Conservation (phyloP, 106 monocot species). For the Allium sativum region DNA sequence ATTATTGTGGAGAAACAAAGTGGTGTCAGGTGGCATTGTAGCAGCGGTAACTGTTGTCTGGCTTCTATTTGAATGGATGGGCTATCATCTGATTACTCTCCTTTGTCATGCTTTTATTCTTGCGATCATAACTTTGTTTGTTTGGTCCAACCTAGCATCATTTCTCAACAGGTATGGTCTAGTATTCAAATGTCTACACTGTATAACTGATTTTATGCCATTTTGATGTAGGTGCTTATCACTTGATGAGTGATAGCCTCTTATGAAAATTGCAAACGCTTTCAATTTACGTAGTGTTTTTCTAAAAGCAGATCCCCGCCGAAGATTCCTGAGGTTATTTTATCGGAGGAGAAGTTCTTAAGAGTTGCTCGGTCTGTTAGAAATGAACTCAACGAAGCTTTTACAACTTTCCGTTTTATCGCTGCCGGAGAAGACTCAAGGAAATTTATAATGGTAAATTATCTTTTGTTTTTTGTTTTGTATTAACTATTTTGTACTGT, state of each 20-base stretch:
- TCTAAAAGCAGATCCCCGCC: constrained; percentile 25
- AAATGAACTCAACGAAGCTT: constrained; percentile 48
- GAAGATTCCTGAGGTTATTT: constrained; percentile 41
- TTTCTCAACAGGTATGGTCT: constrained; percentile 48
- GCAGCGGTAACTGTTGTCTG: constrained; percentile 50
- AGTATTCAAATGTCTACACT: no score
- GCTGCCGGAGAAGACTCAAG: constrained; percentile 34
- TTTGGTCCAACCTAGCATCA: constrained; percentile 51
- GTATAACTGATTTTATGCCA: no score
- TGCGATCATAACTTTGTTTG: constrained; percentile 29
- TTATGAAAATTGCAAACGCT: no score
- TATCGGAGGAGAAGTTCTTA: constrained; percentile 36
- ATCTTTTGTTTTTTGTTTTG: neutral
- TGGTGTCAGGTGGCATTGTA: constrained; percentile 42
- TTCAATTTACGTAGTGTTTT: neutral
- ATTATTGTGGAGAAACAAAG: constrained; percentile 66
- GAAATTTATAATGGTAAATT: constrained; percentile 19
- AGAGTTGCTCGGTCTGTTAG: constrained; percentile 24
- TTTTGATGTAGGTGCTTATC: no score
- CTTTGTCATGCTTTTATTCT: constrained; percentile 54
- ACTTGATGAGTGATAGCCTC: no score
- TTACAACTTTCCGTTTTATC: constrained; percentile 29
- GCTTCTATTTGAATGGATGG: constrained; percentile 70
- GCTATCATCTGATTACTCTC: constrained; percentile 54
- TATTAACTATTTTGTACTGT: neutral